phyloP scores from a whole-genome alignment of 192 early-diverging fungal genomes.

The Rhizoclosmatium globosum region DNA sequence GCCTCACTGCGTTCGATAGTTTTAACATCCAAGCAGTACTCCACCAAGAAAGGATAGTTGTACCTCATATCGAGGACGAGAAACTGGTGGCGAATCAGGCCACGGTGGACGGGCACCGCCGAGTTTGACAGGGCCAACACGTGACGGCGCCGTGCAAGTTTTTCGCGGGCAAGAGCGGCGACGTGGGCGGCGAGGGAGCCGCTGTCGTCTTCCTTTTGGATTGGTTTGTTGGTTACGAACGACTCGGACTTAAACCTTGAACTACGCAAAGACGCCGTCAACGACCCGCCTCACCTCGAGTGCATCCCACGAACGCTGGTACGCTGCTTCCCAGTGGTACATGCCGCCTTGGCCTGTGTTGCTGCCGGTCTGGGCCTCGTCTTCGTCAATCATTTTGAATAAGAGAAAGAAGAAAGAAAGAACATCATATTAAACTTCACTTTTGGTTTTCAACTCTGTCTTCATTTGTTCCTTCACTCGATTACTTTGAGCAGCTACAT shows the following conservation, averaged over 20 bases:
- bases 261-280: constrained; percentile 33
- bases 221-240: not conserved
- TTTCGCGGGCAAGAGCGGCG: constrained; percentile 28
- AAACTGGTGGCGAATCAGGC: constrained; percentile 71
- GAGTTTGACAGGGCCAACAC: not conserved
- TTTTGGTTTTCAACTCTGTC: too few species aligned
- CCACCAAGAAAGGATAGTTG: not conserved
- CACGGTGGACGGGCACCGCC: constrained; percentile 48
- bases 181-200: constrained; percentile 83
- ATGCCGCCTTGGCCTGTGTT: not conserved
- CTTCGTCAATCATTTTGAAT: not conserved
- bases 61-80: constrained; percentile 82
- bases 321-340: constrained; percentile 95
- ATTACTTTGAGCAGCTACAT: too few species aligned
- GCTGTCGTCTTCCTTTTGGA: constrained; percentile 61
- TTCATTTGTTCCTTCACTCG: too few species aligned
- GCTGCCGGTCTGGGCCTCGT: not conserved
- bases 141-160: constrained; percentile 5
- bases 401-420: not conserved
- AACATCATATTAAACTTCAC: too few species aligned
- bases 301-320: constrained; percentile 96
- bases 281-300: constrained; percentile 67
- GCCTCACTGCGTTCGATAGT: constrained; percentile 42
- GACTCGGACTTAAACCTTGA: constrained; percentile 32
- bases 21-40: not conserved